A percentile compares a stretch with the other conserved stretches of the same genome.
phyloP scores from a whole-genome alignment of 257 asterid genomes.

The Mentha longifolia region DNA sequence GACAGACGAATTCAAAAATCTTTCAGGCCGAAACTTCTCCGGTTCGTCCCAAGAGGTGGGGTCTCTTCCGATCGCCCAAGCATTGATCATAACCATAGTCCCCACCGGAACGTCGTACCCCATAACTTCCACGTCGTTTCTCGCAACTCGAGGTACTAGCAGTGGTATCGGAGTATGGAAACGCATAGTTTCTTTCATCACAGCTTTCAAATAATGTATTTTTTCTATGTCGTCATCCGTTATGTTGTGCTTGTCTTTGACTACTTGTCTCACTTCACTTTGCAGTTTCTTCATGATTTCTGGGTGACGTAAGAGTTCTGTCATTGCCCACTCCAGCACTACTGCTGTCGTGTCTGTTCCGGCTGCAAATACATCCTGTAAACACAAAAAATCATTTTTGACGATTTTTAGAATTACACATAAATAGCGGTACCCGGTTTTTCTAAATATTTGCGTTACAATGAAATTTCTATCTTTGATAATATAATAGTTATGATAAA shows the following conservation, averaged over 20 bases:
- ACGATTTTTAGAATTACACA: too few relatives aligned
- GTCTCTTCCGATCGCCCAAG: neutral
- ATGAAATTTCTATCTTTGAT: too few relatives aligned
- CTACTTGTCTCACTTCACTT: slow-evolving; percentile 4
- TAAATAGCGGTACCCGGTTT: too few relatives aligned
- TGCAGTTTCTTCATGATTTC: neutral
- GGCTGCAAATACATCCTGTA: neutral
- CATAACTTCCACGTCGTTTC: neutral
- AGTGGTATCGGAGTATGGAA: neutral
- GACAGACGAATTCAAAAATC: neutral
- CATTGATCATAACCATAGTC: slow-evolving; percentile 1
- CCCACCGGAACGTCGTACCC: neutral
- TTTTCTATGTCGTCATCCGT: neutral
- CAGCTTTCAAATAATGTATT: neutral
- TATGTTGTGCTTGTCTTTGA: neutral
- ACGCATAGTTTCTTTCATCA: slow-evolving; percentile 5
- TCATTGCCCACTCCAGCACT: slow-evolving; percentile 14
- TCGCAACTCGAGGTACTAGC: slow-evolving; percentile 8
- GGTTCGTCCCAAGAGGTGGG: neutral
- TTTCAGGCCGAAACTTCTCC: neutral
- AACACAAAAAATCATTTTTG: neutral
- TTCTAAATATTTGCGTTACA: too few relatives aligned
- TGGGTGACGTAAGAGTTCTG: neutral
- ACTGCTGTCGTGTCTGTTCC: neutral
- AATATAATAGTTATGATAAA: too few relatives aligned